Evolutionary conservation across 2,329 filamentous ascomycete genomes (phyloP), one percentile per base, ranked within the genome.

Genomic region (Apiospora rasikravindrae): DNA sequence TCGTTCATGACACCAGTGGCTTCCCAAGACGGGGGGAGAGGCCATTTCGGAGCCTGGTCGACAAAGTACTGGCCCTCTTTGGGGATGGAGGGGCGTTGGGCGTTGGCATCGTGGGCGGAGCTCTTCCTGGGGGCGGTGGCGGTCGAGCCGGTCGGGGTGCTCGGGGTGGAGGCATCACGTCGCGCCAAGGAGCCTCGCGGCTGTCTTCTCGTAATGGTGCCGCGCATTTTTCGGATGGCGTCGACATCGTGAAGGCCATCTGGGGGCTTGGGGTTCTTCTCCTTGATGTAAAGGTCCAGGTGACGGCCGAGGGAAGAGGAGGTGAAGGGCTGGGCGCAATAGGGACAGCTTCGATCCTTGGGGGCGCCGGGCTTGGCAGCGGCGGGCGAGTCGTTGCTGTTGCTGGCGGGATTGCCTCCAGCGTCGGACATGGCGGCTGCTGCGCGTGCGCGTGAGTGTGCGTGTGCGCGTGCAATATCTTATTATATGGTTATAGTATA

Each of bases 241-340:
- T 96, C 94, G 72, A 98, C 94, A 84, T 97, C 88, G 83, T 98
- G 96, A 66, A 98, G 84, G 69, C 95, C 95, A 83, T 98, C 96
- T 8, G 93, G 85, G 1, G 92, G 88, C 82, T 95, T 96, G 1
- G 96, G 94, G 81, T 98, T 98, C 84, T 95, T 97, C 73, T 95
- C 92, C 80, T 95, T 95, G 78, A 98, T 95, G 82, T 97, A 98
- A 51, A 98, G 89, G 81, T 98, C 96, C 76, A 98, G 91, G 83
- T 98, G 96, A 66, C 96, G 92, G 69, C 96, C 96, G 70, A 98
- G 90, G 2, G 94, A 97, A 22, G 95, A 98, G 1, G 95, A 98
- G 22, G 96, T 98, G 80, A 98, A 98, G 8, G 92, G 88, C 82
- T 98, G 94, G 67, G 91, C 88, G 82, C 96, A 98, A 84, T 94